Evolutionary conservation across 2,329 filamentous ascomycete species (phyloP).

Genomic region (Alternaria hordeiaustralica): DNA sequence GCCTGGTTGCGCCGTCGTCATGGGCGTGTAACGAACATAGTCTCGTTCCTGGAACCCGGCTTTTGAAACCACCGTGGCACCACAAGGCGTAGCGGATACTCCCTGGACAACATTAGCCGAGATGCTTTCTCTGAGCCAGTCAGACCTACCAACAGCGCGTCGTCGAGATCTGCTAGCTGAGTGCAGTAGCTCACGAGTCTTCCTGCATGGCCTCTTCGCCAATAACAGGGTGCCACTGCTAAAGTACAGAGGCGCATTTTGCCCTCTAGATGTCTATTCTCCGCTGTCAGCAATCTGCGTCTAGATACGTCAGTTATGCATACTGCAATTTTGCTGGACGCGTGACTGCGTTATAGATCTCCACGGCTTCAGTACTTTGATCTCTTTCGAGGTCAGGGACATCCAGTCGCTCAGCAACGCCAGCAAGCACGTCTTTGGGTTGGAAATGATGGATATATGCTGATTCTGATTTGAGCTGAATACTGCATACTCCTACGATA

Average conservation of each 20-base stretch:
- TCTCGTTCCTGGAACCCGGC: conserved; percentile 38
- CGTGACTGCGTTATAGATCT: conserved; percentile 29
- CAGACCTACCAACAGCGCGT: conserved; percentile 23
- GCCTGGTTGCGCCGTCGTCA: neutral
- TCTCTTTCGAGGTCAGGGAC: conserved; percentile 22
- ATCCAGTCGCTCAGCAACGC: neutral
- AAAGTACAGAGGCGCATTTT: conserved; percentile 29
- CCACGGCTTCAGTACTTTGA: conserved; percentile 19
- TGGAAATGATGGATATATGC: conserved; percentile 26
- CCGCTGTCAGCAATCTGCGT: conserved; percentile 1
- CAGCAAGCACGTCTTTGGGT: conserved; percentile 22
- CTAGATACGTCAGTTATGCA: neutral
- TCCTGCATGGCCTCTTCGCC: conserved; percentile 35
- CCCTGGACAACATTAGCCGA: conserved; percentile 15
- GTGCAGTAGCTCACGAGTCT: conserved; percentile 33
- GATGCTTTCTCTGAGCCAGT: neutral
- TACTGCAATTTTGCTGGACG: conserved; percentile 32
- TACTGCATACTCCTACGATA: conserved; percentile 36
- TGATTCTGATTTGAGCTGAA: conserved; percentile 30
- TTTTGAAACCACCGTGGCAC: conserved; percentile 28
- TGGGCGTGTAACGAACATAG: conserved; percentile 23
- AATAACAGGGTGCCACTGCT: conserved; percentile 35
- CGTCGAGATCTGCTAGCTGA: conserved; percentile 32
- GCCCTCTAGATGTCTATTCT: conserved; percentile 14
- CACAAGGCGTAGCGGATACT: conserved; percentile 35